Evolutionary conservation across 83 land plant genomes (phyloP).

Genomic region (Picea abies): DNA sequence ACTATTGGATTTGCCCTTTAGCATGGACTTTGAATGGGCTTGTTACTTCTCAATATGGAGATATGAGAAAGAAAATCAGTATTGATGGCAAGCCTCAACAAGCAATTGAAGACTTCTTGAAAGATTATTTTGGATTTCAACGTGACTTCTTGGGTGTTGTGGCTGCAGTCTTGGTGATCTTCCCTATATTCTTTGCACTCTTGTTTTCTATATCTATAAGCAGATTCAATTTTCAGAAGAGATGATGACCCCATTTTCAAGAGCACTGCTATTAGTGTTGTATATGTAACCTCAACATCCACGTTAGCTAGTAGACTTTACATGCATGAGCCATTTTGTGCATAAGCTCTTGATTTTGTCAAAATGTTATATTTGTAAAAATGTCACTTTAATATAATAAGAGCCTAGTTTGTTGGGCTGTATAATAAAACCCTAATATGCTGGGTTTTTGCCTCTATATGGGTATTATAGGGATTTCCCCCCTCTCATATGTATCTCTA

Average conservation of each 20-base stretch:
- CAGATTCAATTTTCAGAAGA: constrained; percentile 58
- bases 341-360: no score
- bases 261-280: no score
- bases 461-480: no score
- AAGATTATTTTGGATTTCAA: constrained; percentile 49
- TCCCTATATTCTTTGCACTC: constrained; percentile 36
- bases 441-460: no score
- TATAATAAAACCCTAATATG: no score
- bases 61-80: constrained; percentile 34
- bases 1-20: constrained; percentile 49
- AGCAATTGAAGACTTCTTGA: constrained; percentile 28
- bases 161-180: constrained; percentile 29
- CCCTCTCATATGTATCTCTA: neutral
- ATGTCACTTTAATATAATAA: no score
- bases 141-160: constrained; percentile 28
- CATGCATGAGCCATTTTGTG: no score
- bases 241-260: constrained; percentile 20
- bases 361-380: no score
- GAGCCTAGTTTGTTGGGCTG: no score
- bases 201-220: constrained; percentile 37
- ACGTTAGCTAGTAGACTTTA: no score
- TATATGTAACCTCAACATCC: no score
- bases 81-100: constrained; percentile 24
- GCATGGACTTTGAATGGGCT: constrained; percentile 58
- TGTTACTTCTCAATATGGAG: constrained; percentile 72